Percentiles rank a stretch among this genome's conserved stretches.
Conservation (phyloP, 495 filamentous ascomycete species). For the Glarea lozoyensis region DNA sequence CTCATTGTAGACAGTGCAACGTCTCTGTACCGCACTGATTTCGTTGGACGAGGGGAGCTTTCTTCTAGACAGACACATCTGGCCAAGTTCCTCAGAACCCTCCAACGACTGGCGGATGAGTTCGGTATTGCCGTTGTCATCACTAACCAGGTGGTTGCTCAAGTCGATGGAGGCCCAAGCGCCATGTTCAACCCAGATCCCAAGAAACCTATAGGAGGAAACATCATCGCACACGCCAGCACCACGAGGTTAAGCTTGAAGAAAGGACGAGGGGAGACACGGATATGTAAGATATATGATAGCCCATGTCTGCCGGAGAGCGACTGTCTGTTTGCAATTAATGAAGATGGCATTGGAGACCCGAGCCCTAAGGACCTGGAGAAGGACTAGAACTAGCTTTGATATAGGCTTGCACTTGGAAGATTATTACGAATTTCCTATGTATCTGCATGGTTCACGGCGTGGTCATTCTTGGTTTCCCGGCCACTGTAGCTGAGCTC, state of each 20-base stretch:
- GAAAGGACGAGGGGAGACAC: conserved; percentile 90
- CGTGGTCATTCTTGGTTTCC: no score
- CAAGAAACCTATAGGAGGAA: conserved; percentile 97
- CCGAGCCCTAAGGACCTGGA: conserved; percentile 93
- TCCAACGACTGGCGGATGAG: conserved; percentile 91
- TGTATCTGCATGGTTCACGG: conserved; percentile 6
- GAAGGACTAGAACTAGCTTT: conserved; percentile 37
- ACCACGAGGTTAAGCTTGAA: conserved; percentile 86
- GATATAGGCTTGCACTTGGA: not conserved
- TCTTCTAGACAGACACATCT: conserved; percentile 84
- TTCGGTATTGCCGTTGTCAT: conserved; percentile 98
- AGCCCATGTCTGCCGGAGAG: conserved; percentile 94
- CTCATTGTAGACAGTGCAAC: conserved; percentile 94
- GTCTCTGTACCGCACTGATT: conserved; percentile 91
- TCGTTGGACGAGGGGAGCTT: conserved; percentile 87
- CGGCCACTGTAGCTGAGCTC: no score
- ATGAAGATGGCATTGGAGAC: conserved; percentile 92
- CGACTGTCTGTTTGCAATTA: conserved; percentile 94
- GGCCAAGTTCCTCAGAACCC: conserved; percentile 92
- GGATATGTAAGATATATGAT: conserved; percentile 98
- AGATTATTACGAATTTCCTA: no score
- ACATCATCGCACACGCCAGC: conserved; percentile 96
- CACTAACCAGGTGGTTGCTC: conserved; percentile 96
- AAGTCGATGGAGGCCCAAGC: conserved; percentile 91
- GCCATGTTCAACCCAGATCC: conserved; percentile 99